Evolutionary conservation across 108 stramenopile genomes (phyloP).

Genomic region (Cyclostephanos tholiformis): DNA sequence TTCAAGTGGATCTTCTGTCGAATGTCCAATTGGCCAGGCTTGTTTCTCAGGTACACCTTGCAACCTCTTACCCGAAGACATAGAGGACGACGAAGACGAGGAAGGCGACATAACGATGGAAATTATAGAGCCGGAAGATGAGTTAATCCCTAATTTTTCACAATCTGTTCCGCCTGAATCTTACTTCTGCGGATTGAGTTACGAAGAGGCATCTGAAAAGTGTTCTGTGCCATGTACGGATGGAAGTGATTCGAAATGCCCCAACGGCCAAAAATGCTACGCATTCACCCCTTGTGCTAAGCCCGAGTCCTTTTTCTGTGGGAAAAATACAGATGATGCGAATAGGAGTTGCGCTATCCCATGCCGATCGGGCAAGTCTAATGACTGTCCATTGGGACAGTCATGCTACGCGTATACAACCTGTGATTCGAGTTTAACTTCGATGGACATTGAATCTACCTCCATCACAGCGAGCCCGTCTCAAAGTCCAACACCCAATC

Average conservation of each 20-base stretch:
- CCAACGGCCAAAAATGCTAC: slow-evolving; percentile 36
- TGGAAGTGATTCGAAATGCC: slow-evolving; percentile 37
- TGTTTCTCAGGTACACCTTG: slow-evolving; percentile 18
- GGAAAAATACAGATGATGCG: slow-evolving; percentile 77
- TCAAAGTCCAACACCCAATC: slow-evolving; percentile 2
- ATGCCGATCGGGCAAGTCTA: slow-evolving; percentile 68
- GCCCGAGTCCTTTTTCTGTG: slow-evolving; percentile 70
- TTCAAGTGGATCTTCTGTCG: slow-evolving; percentile 10
- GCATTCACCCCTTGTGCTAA: slow-evolving; percentile 50
- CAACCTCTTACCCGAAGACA: too few relatives aligned
- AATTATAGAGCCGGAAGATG: background rate
- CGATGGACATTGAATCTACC: background rate
- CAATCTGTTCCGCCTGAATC: slow-evolving; percentile 33
- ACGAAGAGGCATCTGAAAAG: slow-evolving; percentile 36
- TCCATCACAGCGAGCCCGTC: too few relatives aligned
- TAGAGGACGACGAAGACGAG: background rate
- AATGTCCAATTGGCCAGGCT: slow-evolving; percentile 12
- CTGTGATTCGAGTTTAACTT: slow-evolving; percentile 41
- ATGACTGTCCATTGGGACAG: slow-evolving; percentile 67
- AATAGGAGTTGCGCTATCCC: slow-evolving; percentile 58
- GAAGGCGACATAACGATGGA: background rate
- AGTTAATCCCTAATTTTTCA: background rate
- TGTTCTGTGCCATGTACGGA: slow-evolving; percentile 42
- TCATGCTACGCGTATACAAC: slow-evolving; percentile 83
- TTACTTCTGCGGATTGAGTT: slow-evolving; percentile 46